phyloP scores from a whole-genome alignment of 352 stramenopile genomes.

The Globisporangium spinosum region DNA sequence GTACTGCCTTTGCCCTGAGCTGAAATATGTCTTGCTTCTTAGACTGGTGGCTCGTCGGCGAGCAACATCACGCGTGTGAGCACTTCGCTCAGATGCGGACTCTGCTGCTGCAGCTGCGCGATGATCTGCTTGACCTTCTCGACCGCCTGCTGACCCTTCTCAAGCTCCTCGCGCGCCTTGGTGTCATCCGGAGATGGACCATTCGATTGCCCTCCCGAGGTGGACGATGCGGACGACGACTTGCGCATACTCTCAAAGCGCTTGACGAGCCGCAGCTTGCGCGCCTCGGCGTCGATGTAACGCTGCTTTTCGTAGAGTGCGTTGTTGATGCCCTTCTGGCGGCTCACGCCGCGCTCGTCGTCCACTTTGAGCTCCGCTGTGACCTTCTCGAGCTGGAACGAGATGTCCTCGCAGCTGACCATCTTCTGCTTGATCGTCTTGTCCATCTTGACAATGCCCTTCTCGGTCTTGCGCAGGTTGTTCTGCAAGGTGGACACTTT shows the following conservation, averaged over 20 bases:
- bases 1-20: neutral
- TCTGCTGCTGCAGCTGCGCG: slow-evolving; percentile 49
- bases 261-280: slow-evolving; percentile 69
- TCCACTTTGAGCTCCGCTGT: slow-evolving; percentile 75
- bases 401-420: slow-evolving; percentile 58
- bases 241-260: slow-evolving; percentile 61
- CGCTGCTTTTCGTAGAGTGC: slow-evolving; percentile 90
- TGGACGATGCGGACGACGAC: slow-evolving; percentile 13
- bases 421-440: slow-evolving; percentile 62
- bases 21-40: neutral
- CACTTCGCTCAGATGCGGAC: slow-evolving; percentile 80
- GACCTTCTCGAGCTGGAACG: slow-evolving; percentile 76
- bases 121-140: slow-evolving; percentile 65
- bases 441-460: slow-evolving; percentile 53
- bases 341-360: slow-evolving; percentile 51
- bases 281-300: slow-evolving; percentile 68
- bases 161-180: slow-evolving; percentile 49
- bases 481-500: slow-evolving; percentile 82
- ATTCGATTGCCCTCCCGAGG: slow-evolving; percentile 5
- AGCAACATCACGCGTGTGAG: slow-evolving; percentile 78
- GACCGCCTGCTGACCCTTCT: slow-evolving; percentile 42
- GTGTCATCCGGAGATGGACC: slow-evolving; percentile 35
- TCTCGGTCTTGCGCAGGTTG: slow-evolving; percentile 62
- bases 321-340: slow-evolving; percentile 85
- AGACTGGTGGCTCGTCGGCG: slow-evolving; percentile 54